These are phyloP conservation scores for Sarcodon sp. DNA, from an alignment of 768 basidiomycete species.

Conservation along the genomic window DNA sequence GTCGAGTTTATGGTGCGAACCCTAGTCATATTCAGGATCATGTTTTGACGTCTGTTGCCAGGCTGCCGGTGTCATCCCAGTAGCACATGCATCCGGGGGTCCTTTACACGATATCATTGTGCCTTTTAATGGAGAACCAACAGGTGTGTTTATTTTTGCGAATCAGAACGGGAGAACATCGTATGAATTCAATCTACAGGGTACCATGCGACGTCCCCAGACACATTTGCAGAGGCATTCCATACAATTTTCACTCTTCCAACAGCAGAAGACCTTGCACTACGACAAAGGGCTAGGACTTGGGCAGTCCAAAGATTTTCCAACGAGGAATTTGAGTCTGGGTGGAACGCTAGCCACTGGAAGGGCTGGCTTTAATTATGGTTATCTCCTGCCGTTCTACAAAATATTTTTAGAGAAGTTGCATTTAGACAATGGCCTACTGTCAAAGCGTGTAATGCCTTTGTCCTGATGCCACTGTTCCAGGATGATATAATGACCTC, in stretches of 20 bases:
- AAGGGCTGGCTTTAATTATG: slow-evolving; percentile 11
- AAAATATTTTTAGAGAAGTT: neutral
- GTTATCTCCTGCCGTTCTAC: neutral
- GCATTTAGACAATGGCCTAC: too few species aligned
- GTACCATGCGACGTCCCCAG: slow-evolving; percentile 61
- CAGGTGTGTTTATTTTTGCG: slow-evolving; percentile 28
- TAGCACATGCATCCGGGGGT: slow-evolving; percentile 88
- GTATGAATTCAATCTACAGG: slow-evolving; percentile 26
- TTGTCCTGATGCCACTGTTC: too few species aligned
- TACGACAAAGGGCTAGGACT: slow-evolving; percentile 55
- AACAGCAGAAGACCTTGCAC: slow-evolving; percentile 36
- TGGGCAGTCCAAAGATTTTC: slow-evolving; percentile 70
- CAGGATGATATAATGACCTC: too few species aligned
- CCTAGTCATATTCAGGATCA: slow-evolving; percentile 1
- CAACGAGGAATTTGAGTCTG: slow-evolving; percentile 62
- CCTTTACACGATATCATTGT: slow-evolving; percentile 87
- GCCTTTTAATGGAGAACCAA: slow-evolving; percentile 56
- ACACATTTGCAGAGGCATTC: slow-evolving; percentile 55
- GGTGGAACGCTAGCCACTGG: slow-evolving; percentile 64
- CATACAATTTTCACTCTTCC: slow-evolving; percentile 50
- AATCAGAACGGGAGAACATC: neutral
- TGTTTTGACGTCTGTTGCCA: slow-evolving; percentile 15
- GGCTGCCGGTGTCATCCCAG: slow-evolving; percentile 90
- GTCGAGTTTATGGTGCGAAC: slow-evolving; percentile 88
- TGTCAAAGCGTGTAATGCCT: too few species aligned